Evolutionary conservation across 805 yeast species (phyloP).

Genomic region (Starmerella vaccinii): DNA sequence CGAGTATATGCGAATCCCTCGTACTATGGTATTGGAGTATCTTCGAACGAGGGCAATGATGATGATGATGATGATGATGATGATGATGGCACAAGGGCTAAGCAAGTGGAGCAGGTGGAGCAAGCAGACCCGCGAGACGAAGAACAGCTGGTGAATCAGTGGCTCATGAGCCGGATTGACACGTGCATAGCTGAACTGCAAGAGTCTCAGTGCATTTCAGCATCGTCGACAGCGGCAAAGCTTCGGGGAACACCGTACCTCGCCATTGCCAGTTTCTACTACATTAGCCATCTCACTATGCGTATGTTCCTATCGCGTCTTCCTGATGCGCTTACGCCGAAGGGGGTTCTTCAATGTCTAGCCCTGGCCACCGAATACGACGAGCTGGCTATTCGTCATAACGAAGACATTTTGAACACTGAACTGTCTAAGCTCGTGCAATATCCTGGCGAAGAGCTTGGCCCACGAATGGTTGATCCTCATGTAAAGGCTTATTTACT

Average conservation of each 20-base stretch:
- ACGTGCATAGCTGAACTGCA: conserved; percentile 52
- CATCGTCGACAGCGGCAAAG: conserved; percentile 24
- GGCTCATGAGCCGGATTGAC: conserved; percentile 47
- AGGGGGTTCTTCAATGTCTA: conserved; percentile 48
- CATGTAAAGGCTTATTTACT: conserved; percentile 68
- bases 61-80: neutral
- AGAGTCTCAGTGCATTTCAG: conserved; percentile 40
- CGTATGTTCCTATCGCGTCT: conserved; percentile 45
- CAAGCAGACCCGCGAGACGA: conserved; percentile 34
- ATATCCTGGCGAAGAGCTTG: conserved; percentile 38
- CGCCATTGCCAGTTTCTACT: conserved; percentile 80
- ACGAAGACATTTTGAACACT: conserved; percentile 76
- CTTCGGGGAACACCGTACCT: conserved; percentile 63
- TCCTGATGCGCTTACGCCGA: conserved; percentile 35
- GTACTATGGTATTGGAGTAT: conserved; percentile 38
- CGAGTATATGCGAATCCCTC: conserved; percentile 71
- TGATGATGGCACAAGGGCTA: no score
- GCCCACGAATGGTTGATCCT: conserved; percentile 65
- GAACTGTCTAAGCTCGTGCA: conserved; percentile 66
- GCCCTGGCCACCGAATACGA: conserved; percentile 70
- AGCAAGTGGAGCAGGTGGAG: neutral
- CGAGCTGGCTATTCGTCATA: conserved; percentile 82
- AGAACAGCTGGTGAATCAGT: conserved; percentile 26
- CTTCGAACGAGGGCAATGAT: neutral
- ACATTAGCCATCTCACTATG: conserved; percentile 82